phyloP scores from a whole-genome alignment of 305 asterid species.

The Stenogyne calaminthoides region DNA sequence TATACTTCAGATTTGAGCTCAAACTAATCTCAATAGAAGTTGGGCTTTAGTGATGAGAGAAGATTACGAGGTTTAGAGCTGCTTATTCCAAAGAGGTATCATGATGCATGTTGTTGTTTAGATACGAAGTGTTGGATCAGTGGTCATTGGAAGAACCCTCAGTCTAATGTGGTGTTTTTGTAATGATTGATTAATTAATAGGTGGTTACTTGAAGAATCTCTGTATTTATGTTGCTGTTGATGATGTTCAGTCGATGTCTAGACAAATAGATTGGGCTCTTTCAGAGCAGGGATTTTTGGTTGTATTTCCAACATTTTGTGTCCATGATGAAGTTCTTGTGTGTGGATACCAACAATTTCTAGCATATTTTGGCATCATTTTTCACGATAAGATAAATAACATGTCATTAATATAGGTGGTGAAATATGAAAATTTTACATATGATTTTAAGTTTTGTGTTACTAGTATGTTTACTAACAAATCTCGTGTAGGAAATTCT shows the following conservation, averaged over 20 bases:
- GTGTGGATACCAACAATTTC: neutral
- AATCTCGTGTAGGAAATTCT: too few relatives aligned
- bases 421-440: too few relatives aligned
- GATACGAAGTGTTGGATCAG: neutral
- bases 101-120: neutral
- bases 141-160: neutral
- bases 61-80: neutral
- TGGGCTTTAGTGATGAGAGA: neutral
- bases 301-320: neutral
- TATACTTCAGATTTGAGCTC: neutral
- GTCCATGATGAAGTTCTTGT: neutral
- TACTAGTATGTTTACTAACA: too few relatives aligned
- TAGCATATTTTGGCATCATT: neutral
- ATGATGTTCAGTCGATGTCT: slow-evolving; percentile 4
- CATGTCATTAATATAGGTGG: too few relatives aligned
- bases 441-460: too few relatives aligned
- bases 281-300: neutral
- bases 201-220: neutral
- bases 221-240: neutral
- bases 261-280: neutral
- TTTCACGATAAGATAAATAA: too few relatives aligned
- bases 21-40: neutral
- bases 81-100: neutral
- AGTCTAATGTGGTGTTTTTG: neutral
- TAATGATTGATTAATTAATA: neutral